Evolutionary conservation across 2,329 filamentous ascomycete genomes (phyloP).

Genomic region (Claviceps sp.): DNA sequence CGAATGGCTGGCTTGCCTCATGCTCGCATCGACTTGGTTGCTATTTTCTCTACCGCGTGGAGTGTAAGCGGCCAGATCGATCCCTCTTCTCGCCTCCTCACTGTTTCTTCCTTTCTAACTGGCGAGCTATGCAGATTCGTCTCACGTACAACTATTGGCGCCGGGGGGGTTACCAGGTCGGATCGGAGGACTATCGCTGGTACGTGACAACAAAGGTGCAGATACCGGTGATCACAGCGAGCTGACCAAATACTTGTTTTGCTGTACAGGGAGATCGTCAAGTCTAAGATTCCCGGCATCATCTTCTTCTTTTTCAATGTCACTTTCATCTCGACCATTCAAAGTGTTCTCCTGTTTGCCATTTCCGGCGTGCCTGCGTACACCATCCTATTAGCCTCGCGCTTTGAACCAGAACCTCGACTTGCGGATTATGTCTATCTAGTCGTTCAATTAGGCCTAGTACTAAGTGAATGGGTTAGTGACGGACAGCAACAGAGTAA

Average conservation of each 20-base stretch:
- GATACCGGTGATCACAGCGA: background rate
- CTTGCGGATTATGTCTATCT: conserved; percentile 35
- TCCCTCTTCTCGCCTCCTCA: background rate
- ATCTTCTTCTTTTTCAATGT: conserved; percentile 78
- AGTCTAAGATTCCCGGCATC: conserved; percentile 45
- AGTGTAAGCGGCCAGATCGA: conserved; percentile 43
- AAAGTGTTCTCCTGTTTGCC: conserved; percentile 68
- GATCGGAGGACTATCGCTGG: conserved; percentile 94
- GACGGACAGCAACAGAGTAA: conserved; percentile 87
- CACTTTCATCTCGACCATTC: conserved; percentile 73
- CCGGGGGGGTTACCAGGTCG: conserved; percentile 77
- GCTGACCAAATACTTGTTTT: conserved; percentile 2
- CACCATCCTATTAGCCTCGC: conserved; percentile 59
- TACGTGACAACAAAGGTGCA: conserved; percentile 9
- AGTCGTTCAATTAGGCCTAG: conserved; percentile 32
- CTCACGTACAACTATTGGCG: conserved; percentile 96
- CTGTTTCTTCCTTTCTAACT: background rate
- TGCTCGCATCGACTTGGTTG: conserved; percentile 56
- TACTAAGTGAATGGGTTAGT: conserved; percentile 61
- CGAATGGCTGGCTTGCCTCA: conserved; percentile 59
- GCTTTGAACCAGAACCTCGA: conserved; percentile 39
- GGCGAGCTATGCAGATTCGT: conserved; percentile 38
- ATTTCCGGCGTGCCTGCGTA: conserved; percentile 71
- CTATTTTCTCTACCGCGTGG: conserved; percentile 63
- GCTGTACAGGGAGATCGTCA: conserved; percentile 50